Conservation (phyloP, 192 early-diverging fungal species). For the Hyaloraphidium curvatum region DNA sequence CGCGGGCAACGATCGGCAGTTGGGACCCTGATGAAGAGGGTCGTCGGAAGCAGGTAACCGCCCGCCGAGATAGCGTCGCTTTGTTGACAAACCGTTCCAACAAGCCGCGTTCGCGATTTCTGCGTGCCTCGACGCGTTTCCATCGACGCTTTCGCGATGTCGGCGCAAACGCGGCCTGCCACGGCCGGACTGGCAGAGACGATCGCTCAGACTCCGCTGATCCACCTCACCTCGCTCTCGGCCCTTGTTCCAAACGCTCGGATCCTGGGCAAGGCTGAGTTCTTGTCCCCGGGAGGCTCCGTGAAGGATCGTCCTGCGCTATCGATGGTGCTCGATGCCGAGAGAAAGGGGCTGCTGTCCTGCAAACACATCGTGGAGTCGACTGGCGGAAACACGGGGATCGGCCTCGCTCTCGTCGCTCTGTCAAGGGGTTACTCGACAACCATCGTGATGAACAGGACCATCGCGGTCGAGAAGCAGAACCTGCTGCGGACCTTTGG, state of each 20-base stretch:
- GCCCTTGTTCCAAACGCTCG: background rate
- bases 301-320: conserved; percentile 95
- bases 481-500: background rate
- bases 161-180: no score
- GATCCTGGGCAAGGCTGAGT: background rate
- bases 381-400: conserved; percentile 68
- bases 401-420: conserved; percentile 86
- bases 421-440: conserved; percentile 85
- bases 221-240: background rate
- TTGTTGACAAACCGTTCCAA: no score
- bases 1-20: no score
- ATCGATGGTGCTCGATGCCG: conserved; percentile 85
- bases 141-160: no score
- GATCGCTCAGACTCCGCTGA: background rate
- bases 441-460: conserved; percentile 24
- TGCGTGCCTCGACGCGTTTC: no score
- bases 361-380: conserved; percentile 44
- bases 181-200: background rate
- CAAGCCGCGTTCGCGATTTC: no score
- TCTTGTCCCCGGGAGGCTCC: conserved; percentile 28
- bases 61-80: no score
- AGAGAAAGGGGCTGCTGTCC: conserved; percentile 59
- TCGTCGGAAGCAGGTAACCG: no score
- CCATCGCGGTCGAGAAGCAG: background rate
- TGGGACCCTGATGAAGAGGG: no score